phyloP scores from a whole-genome alignment of 306 rosid species.

The Spatholobus suberectus region DNA sequence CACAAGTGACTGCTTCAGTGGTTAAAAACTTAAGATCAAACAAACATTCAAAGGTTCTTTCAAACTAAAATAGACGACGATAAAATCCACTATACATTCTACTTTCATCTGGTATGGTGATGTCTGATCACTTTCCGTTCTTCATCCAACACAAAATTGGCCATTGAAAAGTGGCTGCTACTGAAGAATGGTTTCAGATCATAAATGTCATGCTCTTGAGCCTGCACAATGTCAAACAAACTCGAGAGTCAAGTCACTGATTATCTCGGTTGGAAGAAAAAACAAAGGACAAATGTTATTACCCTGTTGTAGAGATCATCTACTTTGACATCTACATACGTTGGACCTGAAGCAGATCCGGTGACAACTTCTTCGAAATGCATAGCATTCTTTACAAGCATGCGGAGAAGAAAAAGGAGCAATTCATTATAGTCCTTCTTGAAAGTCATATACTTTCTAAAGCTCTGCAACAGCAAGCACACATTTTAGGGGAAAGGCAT shows the following conservation, averaged over 20 bases:
- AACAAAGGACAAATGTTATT: constrained; percentile 21
- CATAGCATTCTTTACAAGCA: constrained; percentile 85
- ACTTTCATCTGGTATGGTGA: constrained; percentile 56
- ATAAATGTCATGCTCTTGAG: constrained; percentile 85
- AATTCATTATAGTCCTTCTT: constrained; percentile 89
- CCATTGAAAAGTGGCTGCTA: constrained; percentile 67
- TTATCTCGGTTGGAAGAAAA: constrained; percentile 11
- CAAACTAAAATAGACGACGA: neutral
- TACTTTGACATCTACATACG: constrained; percentile 72
- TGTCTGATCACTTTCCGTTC: constrained; percentile 71
- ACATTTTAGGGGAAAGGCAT: constrained; percentile 14
- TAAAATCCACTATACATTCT: constrained; percentile 12
- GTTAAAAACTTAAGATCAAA: neutral
- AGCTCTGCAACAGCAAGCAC: constrained; percentile 68
- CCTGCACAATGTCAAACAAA: constrained; percentile 62
- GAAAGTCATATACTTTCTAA: constrained; percentile 87
- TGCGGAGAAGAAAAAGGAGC: constrained; percentile 75
- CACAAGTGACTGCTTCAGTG: neutral
- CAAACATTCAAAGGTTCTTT: too few species aligned
- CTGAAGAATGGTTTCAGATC: constrained; percentile 87
- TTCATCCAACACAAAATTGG: constrained; percentile 77
- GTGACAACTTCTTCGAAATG: constrained; percentile 79
- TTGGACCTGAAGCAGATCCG: constrained; percentile 67
- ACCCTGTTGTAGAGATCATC: constrained; percentile 80
- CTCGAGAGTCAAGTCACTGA: constrained; percentile 10